Base-by-base conservation (phyloP, 2,329 filamentous ascomycete species). In the Aureobasidium vineae region DNA sequence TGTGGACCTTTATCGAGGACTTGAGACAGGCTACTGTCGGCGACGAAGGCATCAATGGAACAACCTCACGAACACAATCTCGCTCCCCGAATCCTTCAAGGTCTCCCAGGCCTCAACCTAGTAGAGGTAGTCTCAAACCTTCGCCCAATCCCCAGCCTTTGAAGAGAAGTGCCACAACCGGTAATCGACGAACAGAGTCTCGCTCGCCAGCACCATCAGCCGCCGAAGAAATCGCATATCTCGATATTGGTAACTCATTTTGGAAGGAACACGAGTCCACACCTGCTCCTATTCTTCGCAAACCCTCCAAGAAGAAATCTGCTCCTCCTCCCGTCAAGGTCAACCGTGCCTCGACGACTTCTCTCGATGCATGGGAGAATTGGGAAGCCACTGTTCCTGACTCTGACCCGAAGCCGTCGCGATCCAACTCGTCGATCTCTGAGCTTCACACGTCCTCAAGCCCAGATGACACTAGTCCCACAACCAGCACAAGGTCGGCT, bases 1-100 rank as follows among this genome's bases (percentile, higher is more conserved):
- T 99, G 57, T 93, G 90, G 87, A 97, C 91, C 1, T 99, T 99
- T 77, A 87, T 97, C 68, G 95, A 98, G 76, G 95, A 99, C 75
- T 87, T 99, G 56, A 86, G 93, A 70, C 95, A 98, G 78, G 96
- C 94, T 16, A 97, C 95, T 0, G 92, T 99, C 7, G 95, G 95
- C 28, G 95, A 99, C 65, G 95, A 99, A 79, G 91, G 88, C 19
- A 38, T 66, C 26, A 65, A 66, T 21, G 59, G 63, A 19, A 65
- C 59, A 15, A 60, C 59, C 10, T 49, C 59, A 21, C 59, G 68
- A 41, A 65, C 63, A 21, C 66, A 65, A 11, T 33, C 61, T 38
- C 65, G 63, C 38, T 52, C 59, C 31, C 45, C 59, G 16, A 57
- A 65, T 11, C 40, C 47, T 21, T 52, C 31, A 23, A 67, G 33